Base-by-base conservation (phyloP, 2,329 filamentous ascomycete genomes). In the Triangularia setosa region DNA sequence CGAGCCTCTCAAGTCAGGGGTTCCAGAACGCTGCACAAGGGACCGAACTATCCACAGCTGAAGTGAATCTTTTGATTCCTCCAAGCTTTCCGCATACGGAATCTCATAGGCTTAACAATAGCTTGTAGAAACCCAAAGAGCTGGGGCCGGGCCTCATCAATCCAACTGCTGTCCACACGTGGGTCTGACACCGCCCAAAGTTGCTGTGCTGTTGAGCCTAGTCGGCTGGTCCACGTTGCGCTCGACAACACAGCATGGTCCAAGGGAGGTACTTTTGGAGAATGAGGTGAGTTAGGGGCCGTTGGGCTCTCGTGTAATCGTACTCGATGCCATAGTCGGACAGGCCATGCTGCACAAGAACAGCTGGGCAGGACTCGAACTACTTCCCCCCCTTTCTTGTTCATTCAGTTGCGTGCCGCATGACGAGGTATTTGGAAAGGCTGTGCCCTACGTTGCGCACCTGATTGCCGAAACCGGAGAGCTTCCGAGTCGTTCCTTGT, bases 1-100 rank as follows among this genome's bases (percentile, higher is more conserved):
- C 21, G 28, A 24, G 56, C 56, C 30, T 24, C 28, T 40, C 25
- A 28, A 12, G 27, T 16, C 54, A 57, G 11, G 18, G n/a, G 40
- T 60, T 60, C 58, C 58, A 60, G 58, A 60, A 40, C 58, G 25
- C 44, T 27, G 24, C 40, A 25, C 58, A 60, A 52, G 25, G 40
- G n/a, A 59, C 33, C 57, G n/a, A 4, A 59, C 23, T 25, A 60
- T 53, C 58, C 24, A 27, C 58, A 60, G 58, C 58, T 60, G 35
- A 60, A 53, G n/a, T n/a, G n/a, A n/a, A n/a, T n/a, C 40, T 44
- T 44, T 40, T 8, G 25, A 11, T 8, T 9, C 30, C 21, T 35
- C 56, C 14, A 8, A 2, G 27, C 33, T 30, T 21, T 25, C 48
- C 18, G 1, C 18, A n/a, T 23, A 18, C 24, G 48, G 48, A 53